Conservation (phyloP, 768 basidiomycete species). For the Pleurotus cornucopiae region DNA sequence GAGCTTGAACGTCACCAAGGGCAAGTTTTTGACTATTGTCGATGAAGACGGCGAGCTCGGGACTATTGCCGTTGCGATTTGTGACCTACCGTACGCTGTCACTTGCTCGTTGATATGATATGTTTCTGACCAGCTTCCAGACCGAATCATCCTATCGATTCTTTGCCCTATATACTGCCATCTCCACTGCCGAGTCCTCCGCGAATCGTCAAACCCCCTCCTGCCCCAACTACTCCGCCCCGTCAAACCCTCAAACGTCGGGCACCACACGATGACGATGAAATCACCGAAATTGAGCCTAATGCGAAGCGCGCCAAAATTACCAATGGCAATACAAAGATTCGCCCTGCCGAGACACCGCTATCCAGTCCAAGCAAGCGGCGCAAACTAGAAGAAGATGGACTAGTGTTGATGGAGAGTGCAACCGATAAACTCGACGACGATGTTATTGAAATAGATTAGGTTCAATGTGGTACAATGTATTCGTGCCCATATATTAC, state of each 20-base stretch:
- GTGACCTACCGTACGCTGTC: slow-evolving; percentile 64
- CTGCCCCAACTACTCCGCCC: slow-evolving; percentile 38
- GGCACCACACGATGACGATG: slow-evolving; percentile 48
- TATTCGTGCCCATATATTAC: neutral
- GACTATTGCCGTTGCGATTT: slow-evolving; percentile 69
- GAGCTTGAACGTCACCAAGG: slow-evolving; percentile 72
- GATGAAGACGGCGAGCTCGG: slow-evolving; percentile 82
- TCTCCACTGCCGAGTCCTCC: slow-evolving; percentile 57
- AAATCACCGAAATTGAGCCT: slow-evolving; percentile 51
- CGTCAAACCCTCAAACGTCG: slow-evolving; percentile 49
- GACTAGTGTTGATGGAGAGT: slow-evolving; percentile 62
- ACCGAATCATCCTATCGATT: slow-evolving; percentile 50
- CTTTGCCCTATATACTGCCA: slow-evolving; percentile 58
- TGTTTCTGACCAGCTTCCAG: slow-evolving; percentile 25
- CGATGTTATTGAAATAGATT: slow-evolving; percentile 58
- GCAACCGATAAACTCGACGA: slow-evolving; percentile 49
- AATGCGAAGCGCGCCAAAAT: slow-evolving; percentile 49
- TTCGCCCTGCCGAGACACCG: slow-evolving; percentile 16
- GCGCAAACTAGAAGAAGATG: slow-evolving; percentile 67
- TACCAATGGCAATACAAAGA: slow-evolving; percentile 18
- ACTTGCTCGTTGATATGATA: too few relatives aligned
- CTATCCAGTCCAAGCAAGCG: slow-evolving; percentile 58
- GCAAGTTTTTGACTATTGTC: slow-evolving; percentile 84
- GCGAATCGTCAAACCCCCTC: slow-evolving; percentile 32
- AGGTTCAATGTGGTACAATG: neutral